Percentiles rank a stretch among this genome's conserved stretches.
These are phyloP conservation scores for Mycena rebaudengoi DNA, from an alignment of 768 basidiomycete species.

Conservation along the genomic window DNA sequence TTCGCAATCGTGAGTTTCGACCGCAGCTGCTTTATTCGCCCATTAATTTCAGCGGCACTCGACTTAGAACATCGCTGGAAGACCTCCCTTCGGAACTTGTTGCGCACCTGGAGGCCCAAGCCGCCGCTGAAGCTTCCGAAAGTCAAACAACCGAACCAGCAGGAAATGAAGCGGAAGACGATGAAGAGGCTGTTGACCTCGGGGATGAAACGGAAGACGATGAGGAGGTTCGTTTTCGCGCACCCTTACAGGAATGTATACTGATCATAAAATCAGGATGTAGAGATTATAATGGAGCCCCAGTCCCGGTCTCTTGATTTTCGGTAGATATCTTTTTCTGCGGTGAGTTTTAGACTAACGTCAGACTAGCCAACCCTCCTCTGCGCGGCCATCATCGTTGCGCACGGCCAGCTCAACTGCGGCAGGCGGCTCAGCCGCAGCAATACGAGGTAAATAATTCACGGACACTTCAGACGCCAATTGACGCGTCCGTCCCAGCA, in stretches of 20 bases:
- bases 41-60: constrained; percentile 8
- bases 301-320: constrained; percentile 77
- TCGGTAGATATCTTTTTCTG: constrained; percentile 56
- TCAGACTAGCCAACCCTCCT: constrained; percentile 44
- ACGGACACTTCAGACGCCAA: not conserved
- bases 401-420: constrained; percentile 43
- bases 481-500: constrained; percentile 35
- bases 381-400: constrained; percentile 39
- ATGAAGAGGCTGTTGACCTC: constrained; percentile 52
- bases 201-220: constrained; percentile 57
- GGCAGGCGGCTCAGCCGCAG: constrained; percentile 38
- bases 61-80: constrained; percentile 43
- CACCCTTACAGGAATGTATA: not conserved
- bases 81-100: constrained; percentile 54
- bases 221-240: constrained; percentile 44
- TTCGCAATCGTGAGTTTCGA: constrained; percentile 27
- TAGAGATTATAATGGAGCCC: constrained; percentile 93
- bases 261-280: constrained; percentile 57
- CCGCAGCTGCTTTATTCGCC: constrained; percentile 4
- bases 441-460: constrained; percentile 40
- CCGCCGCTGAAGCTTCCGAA: constrained; percentile 34
- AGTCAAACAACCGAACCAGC: constrained; percentile 30
- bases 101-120: constrained; percentile 58
- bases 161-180: constrained; percentile 42
- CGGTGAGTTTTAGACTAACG: not conserved